A percentile compares a stretch with the other conserved stretches of the same genome.
Conservation (phyloP, 1,139 yeast genomes). For the Sugiyamaella grinbergsii region DNA sequence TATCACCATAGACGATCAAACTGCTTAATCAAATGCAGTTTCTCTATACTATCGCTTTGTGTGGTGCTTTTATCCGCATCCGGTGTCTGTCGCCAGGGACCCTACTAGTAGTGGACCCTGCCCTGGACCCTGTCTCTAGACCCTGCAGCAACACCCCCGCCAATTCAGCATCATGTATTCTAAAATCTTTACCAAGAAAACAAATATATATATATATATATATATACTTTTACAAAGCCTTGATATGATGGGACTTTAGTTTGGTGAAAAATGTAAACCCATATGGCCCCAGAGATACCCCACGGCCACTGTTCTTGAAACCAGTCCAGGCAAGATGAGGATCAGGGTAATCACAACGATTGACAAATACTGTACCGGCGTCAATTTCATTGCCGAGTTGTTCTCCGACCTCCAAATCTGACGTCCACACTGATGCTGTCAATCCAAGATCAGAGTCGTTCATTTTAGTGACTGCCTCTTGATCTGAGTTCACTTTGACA, state of each 20-base stretch:
- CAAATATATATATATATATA: background rate
- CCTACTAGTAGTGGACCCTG: too few relatives aligned
- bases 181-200: too few relatives aligned
- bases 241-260: slow-evolving; percentile 44
- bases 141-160: too few relatives aligned
- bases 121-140: too few relatives aligned
- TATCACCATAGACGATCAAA: too few relatives aligned
- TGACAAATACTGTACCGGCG: slow-evolving; percentile 86
- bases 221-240: slow-evolving; percentile 35
- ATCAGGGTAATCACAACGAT: slow-evolving; percentile 83
- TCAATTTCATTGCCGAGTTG: slow-evolving; percentile 67
- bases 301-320: slow-evolving; percentile 78
- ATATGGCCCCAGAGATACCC: slow-evolving; percentile 46
- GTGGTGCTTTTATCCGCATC: too few relatives aligned
- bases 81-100: too few relatives aligned
- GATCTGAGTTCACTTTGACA: slow-evolving; percentile 44
- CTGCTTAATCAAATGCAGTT: too few relatives aligned
- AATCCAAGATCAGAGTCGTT: slow-evolving; percentile 51
- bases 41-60: too few relatives aligned
- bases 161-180: too few relatives aligned
- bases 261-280: slow-evolving; percentile 43
- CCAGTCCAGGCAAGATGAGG: slow-evolving; percentile 82
- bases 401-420: slow-evolving; percentile 52
- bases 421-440: slow-evolving; percentile 59
- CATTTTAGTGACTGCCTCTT: slow-evolving; percentile 43